Conservation (phyloP, 208 protist species). For the Porcisia deanei region DNA sequence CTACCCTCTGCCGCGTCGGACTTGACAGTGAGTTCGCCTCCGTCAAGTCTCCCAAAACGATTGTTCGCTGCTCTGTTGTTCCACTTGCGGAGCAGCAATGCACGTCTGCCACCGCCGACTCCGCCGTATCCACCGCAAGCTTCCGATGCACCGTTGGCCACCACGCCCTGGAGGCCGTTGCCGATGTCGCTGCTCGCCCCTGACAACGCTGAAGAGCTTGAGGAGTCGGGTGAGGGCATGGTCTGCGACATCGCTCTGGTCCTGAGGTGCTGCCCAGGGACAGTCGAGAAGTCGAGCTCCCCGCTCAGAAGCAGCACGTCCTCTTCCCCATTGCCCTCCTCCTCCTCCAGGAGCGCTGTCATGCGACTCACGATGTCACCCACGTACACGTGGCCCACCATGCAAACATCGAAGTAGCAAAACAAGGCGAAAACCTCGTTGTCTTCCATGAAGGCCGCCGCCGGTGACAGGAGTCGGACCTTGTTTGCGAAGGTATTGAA, state of each 20-base stretch:
- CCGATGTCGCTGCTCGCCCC: neutral
- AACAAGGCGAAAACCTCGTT: slow-evolving; percentile 78
- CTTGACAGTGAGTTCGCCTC: neutral
- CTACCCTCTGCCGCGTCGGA: neutral
- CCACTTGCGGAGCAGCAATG: neutral
- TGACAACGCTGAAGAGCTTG: neutral
- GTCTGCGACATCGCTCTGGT: no score
- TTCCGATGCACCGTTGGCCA: neutral
- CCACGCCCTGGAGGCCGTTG: no score
- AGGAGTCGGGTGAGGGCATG: neutral
- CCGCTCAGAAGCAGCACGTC: slow-evolving; percentile 43
- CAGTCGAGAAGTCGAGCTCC: slow-evolving; percentile 52
- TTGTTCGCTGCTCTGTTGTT: neutral
- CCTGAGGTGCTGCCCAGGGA: neutral
- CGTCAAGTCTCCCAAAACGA: neutral
- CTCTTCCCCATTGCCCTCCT: slow-evolving; percentile 33
- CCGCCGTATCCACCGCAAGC: neutral
- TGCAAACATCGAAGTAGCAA: slow-evolving; percentile 62
- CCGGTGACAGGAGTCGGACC: slow-evolving; percentile 54
- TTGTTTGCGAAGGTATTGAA: slow-evolving; percentile 73
- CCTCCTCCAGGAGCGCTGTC: slow-evolving; percentile 33
- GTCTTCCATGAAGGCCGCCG: slow-evolving; percentile 66
- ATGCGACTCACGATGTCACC: slow-evolving; percentile 61
- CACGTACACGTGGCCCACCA: slow-evolving; percentile 64
- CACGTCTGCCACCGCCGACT: neutral